Percentiles rank a stretch among this genome's conserved stretches.
phyloP scores from a whole-genome alignment of 495 filamentous ascomycete genomes.

The Podospora fimiseda region DNA sequence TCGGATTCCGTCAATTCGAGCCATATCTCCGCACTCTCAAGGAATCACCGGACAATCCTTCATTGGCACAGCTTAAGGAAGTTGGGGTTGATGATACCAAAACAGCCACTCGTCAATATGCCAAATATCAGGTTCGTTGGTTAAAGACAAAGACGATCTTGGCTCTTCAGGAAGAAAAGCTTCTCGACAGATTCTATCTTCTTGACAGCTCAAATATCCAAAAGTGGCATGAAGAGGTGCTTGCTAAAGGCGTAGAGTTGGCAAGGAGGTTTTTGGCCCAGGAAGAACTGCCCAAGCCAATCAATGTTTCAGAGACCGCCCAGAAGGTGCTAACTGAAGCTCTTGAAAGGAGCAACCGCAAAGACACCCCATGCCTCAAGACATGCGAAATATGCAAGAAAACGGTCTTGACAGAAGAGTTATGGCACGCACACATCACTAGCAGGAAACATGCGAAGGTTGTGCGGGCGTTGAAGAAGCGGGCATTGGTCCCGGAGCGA shows the following conservation, averaged over 20 bases:
- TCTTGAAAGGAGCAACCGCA: slow-evolving; percentile 42
- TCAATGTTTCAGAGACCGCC: slow-evolving; percentile 54
- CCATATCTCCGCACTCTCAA: slow-evolving; percentile 55
- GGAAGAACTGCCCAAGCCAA: slow-evolving; percentile 52
- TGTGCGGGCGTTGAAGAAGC: slow-evolving; percentile 18
- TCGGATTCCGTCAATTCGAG: slow-evolving; percentile 88
- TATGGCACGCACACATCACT: slow-evolving; percentile 71
- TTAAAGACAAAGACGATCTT: slow-evolving; percentile 73
- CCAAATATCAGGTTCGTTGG: slow-evolving; percentile 76
- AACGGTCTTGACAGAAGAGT: slow-evolving; percentile 58
- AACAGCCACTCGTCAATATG: slow-evolving; percentile 78
- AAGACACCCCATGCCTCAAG: slow-evolving; percentile 44
- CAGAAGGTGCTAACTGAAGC: slow-evolving; percentile 48
- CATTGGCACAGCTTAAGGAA: slow-evolving; percentile 33
- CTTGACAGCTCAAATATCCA: slow-evolving; percentile 64
- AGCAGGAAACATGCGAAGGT: slow-evolving; percentile 52
- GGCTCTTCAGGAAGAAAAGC: slow-evolving; percentile 48
- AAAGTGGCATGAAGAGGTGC: slow-evolving; percentile 53
- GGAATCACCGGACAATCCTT: slow-evolving; percentile 24
- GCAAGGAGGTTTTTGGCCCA: slow-evolving; percentile 53
- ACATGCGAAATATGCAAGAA: slow-evolving; percentile 68
- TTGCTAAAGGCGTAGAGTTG: slow-evolving; percentile 55
- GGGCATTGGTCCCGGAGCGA: slow-evolving; percentile 10
- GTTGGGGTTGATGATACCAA: slow-evolving; percentile 52
- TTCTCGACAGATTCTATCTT: slow-evolving; percentile 56